These are phyloP conservation scores for Circinella umbellata DNA, from an alignment of 371 early-diverging fungal genomes.

Conservation along the genomic window DNA sequence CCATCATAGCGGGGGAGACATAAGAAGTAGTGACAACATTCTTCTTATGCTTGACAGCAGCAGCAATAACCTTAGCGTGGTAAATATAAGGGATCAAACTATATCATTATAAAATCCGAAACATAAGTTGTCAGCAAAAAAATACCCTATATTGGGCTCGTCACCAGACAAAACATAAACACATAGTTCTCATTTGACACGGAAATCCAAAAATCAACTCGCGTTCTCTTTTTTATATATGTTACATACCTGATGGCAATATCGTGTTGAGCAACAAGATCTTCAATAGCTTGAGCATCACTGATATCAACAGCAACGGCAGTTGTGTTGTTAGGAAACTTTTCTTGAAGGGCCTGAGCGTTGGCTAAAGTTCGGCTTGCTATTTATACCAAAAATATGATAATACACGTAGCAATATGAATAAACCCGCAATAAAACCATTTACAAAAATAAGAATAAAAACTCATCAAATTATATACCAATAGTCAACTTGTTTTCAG, in stretches of 20 bases:
- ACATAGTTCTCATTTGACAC: too few species aligned
- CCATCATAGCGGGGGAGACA: constrained; percentile 88
- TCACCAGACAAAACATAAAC: too few species aligned
- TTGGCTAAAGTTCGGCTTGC: constrained; percentile 83
- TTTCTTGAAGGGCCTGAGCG: constrained; percentile 71
- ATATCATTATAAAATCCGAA: not conserved
- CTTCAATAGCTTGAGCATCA: constrained; percentile 81
- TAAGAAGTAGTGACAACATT: constrained; percentile 92
- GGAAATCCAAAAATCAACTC: too few species aligned
- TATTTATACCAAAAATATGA: constrained; percentile 22
- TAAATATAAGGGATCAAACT: constrained; percentile 88
- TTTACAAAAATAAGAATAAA: too few species aligned
- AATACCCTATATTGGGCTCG: too few species aligned
- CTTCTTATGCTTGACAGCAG: constrained; percentile 82
- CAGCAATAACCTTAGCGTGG: constrained; percentile 85
- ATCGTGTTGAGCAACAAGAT: constrained; percentile 86
- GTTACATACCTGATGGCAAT: constrained; percentile 66
- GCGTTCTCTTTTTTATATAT: too few species aligned
- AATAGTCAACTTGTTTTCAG: constrained; percentile 85
- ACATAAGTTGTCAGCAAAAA: not conserved
- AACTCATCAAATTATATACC: constrained; percentile 28
- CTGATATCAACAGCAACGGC: constrained; percentile 84
- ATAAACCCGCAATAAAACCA: too few species aligned
- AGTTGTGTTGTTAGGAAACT: constrained; percentile 62
- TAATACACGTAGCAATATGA: too few species aligned